phyloP scores from a whole-genome alignment of 495 filamentous ascomycete species.

The Evernia prunastri region DNA sequence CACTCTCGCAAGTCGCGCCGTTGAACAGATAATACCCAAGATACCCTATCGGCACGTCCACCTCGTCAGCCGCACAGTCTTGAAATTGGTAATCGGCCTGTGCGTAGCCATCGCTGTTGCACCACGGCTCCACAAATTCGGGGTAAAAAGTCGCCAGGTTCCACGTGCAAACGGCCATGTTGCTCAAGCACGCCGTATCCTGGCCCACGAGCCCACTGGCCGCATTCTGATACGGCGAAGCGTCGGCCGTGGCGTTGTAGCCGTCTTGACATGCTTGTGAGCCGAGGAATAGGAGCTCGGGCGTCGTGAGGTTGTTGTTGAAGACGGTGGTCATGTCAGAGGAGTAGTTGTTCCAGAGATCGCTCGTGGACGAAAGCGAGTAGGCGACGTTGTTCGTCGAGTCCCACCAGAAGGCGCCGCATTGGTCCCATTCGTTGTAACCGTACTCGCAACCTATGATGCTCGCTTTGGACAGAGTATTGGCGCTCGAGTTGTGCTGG shows the following conservation, averaged over 20 bases:
- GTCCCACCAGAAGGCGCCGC: conserved; percentile 12
- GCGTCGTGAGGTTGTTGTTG: conserved; percentile 9
- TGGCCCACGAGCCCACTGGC: background rate
- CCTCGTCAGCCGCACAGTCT: background rate
- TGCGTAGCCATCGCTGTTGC: too few species aligned
- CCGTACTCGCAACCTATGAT: conserved; percentile 8
- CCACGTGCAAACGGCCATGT: conserved; percentile 16
- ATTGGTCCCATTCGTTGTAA: conserved; percentile 5
- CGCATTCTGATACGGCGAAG: background rate
- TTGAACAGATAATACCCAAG: background rate
- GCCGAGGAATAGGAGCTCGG: conserved; percentile 6
- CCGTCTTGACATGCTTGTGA: conserved; percentile 8
- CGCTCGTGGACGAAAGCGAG: background rate
- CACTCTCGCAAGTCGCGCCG: background rate
- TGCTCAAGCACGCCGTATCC: conserved; percentile 11
- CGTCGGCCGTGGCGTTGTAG: background rate
- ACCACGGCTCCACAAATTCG: background rate
- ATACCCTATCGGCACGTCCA: conserved; percentile 8
- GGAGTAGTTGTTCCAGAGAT: conserved; percentile 10
- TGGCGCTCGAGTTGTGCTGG: background rate
- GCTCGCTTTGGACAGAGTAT: background rate
- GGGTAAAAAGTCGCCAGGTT: background rate
- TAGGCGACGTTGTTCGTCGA: conserved; percentile 1
- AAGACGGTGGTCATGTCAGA: background rate
- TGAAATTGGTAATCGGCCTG: background rate